phyloP scores from a whole-genome alignment of 441 rosid genomes.

The Arabidopsis hybrid region DNA sequence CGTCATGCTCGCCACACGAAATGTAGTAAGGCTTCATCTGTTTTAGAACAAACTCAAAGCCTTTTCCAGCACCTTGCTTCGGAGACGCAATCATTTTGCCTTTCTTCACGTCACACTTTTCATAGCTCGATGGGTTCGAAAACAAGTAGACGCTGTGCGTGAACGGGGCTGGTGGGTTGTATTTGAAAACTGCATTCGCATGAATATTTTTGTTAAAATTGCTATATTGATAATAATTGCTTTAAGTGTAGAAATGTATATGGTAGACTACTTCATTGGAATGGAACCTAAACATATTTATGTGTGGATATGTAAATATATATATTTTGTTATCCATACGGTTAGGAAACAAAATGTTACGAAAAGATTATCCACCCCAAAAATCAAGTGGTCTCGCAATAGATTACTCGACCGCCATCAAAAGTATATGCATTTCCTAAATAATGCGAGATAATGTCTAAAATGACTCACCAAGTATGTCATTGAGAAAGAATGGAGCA shows the following conservation, averaged over 20 bases:
- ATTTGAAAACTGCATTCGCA: slow-evolving; percentile 60
- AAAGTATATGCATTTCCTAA: not conserved
- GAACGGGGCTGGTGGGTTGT: slow-evolving; percentile 54
- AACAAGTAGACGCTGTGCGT: slow-evolving; percentile 70
- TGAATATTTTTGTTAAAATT: not conserved
- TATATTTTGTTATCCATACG: not conserved
- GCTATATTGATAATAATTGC: not conserved
- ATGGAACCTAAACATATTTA: too few relatives aligned
- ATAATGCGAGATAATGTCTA: not conserved
- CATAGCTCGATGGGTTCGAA: slow-evolving; percentile 51
- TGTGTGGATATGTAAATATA: not conserved
- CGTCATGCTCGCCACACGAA: slow-evolving; percentile 61
- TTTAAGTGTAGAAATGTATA: not conserved
- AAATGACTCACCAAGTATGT: slow-evolving; percentile 56
- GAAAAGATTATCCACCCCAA: too few relatives aligned
- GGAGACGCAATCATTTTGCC: slow-evolving; percentile 55
- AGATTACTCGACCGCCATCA: not conserved
- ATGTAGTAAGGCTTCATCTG: slow-evolving; percentile 60
- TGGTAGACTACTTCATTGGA: not conserved
- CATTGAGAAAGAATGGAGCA: slow-evolving; percentile 64
- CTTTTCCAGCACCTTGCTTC: slow-evolving; percentile 57
- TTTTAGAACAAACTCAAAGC: slow-evolving; percentile 57
- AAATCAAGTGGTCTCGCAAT: not conserved
- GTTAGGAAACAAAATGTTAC: not conserved
- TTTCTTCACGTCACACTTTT: slow-evolving; percentile 50